phyloP scores from a whole-genome alignment of 768 basidiomycete genomes.

The Lactifluus piperatus region DNA sequence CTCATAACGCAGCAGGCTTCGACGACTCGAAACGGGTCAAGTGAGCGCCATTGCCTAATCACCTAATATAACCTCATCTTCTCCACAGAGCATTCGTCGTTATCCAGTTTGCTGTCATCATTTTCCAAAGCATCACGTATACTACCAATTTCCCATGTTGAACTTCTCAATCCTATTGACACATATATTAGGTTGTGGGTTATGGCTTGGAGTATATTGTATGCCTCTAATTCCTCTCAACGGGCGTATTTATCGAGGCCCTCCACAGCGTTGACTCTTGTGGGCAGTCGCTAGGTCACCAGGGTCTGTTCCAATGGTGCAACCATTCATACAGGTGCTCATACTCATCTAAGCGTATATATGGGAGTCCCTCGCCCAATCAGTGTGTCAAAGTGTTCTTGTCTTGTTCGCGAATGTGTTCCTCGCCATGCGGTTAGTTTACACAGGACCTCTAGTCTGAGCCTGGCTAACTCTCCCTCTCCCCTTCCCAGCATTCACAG shows the following conservation, averaged over 20 bases:
- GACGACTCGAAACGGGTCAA: background rate
- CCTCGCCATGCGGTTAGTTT: background rate
- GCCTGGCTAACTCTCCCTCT: background rate
- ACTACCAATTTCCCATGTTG: background rate
- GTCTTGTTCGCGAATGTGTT: background rate
- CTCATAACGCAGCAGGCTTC: background rate
- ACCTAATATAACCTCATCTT: background rate
- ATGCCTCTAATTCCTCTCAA: background rate
- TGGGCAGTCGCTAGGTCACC: too few relatives aligned
- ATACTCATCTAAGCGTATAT: background rate
- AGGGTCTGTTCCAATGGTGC: too few relatives aligned
- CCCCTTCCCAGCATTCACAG: background rate
- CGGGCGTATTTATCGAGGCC: too few relatives aligned
- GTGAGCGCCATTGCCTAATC: background rate
- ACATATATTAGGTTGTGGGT: background rate
- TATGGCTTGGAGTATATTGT: background rate
- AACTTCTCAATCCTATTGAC: background rate
- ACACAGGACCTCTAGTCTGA: background rate
- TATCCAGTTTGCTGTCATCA: background rate
- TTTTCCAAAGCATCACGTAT: background rate
- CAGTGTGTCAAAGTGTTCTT: background rate
- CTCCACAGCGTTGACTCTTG: too few relatives aligned
- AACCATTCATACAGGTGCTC: too few relatives aligned
- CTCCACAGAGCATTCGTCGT: background rate
- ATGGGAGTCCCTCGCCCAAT: background rate